Conservation (phyloP, 2,329 filamentous ascomycete genomes). For the Hymenoscyphus fraxineus region DNA sequence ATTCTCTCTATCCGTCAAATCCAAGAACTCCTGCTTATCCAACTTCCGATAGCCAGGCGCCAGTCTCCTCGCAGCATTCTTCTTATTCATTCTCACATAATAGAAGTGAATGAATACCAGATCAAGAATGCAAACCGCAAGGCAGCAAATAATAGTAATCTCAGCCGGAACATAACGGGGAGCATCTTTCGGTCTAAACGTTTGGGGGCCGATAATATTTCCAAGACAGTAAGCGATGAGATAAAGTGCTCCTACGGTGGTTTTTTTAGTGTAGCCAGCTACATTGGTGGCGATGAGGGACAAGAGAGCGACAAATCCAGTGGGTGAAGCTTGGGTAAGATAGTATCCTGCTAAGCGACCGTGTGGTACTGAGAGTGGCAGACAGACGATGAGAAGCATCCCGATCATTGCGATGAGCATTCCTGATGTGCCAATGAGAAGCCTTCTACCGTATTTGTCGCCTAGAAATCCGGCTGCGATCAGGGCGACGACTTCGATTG, state of each 20-base stretch:
- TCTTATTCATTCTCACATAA: slow-evolving; percentile 29
- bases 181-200: slow-evolving; percentile 42
- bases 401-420: slow-evolving; percentile 35
- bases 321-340: slow-evolving; percentile 56
- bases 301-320: slow-evolving; percentile 35
- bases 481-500: slow-evolving; percentile 29
- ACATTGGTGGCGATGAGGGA: slow-evolving; percentile 42
- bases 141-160: slow-evolving; percentile 46
- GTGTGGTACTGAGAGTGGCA: slow-evolving; percentile 36
- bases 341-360: slow-evolving; percentile 40
- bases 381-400: slow-evolving; percentile 36
- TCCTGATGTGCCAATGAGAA: slow-evolving; percentile 36
- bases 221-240: slow-evolving; percentile 49
- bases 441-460: slow-evolving; percentile 28
- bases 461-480: slow-evolving; percentile 29
- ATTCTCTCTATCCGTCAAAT: slow-evolving; percentile 35
- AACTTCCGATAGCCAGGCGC: slow-evolving; percentile 28
- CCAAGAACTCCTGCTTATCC: slow-evolving; percentile 33
- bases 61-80: slow-evolving; percentile 24
- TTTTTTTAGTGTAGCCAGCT: slow-evolving; percentile 48
- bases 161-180: slow-evolving; percentile 38
- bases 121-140: slow-evolving; percentile 22
- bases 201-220: slow-evolving; percentile 47
- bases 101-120: slow-evolving; percentile 28
- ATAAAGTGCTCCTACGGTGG: slow-evolving; percentile 44